Conservation (phyloP, 495 filamentous ascomycete genomes). For the Neurospora sp. region DNA sequence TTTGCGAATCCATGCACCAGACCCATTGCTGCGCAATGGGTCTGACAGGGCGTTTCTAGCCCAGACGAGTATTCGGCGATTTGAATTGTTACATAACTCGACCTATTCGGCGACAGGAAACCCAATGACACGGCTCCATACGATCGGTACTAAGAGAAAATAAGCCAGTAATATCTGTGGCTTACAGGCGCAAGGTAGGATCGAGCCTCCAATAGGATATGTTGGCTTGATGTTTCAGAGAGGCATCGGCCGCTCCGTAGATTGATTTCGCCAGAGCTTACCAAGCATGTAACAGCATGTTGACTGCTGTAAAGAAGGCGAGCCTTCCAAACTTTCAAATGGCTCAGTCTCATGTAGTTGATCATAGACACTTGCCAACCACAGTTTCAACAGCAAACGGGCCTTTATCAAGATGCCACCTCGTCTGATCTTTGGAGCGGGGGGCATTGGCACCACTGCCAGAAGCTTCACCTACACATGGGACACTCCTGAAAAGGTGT, state of each 20-base stretch:
- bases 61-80: no score
- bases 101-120: background rate
- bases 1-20: no score
- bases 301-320: background rate
- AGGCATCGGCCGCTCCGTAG: background rate
- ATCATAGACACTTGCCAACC: background rate
- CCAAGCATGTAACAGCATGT: background rate
- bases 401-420: background rate
- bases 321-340: background rate
- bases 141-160: background rate
- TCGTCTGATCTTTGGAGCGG: constrained; percentile 3
- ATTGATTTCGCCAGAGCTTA: background rate
- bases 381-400: background rate
- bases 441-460: constrained; percentile 2
- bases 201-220: background rate
- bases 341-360: background rate
- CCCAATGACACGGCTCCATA: background rate
- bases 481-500: constrained; percentile 7
- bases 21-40: no score
- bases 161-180: background rate
- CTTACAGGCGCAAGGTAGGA: background rate
- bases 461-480: constrained; percentile 1
- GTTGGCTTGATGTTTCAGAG: background rate
- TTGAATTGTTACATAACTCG: no score
- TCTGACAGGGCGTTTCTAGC: no score